Percentiles rank a stretch among this genome's conserved stretches.
These are phyloP conservation scores for Tagetes erecta DNA, from an alignment of 129 eudicot species.

Conservation along the genomic window DNA sequence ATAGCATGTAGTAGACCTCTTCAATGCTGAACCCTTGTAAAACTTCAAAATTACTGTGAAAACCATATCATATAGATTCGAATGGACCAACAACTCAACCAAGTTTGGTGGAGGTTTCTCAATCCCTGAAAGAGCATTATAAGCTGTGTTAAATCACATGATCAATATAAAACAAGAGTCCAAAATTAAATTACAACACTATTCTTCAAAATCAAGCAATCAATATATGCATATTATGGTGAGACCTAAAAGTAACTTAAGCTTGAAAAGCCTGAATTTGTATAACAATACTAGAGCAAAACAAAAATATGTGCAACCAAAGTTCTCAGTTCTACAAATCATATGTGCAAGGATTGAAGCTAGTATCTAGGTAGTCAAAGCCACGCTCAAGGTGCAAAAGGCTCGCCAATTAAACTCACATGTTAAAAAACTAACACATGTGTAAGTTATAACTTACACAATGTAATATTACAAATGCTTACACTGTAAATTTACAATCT, in stretches of 20 bases:
- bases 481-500: too few relatives aligned
- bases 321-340: not conserved
- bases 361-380: not conserved
- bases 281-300: not conserved
- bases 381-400: not conserved
- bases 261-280: slow-evolving; percentile 1
- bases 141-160: not conserved
- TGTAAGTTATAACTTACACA: too few relatives aligned
- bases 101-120: slow-evolving; percentile 60
- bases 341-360: not conserved
- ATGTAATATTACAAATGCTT: too few relatives aligned
- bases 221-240: slow-evolving; percentile 9
- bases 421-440: too few relatives aligned
- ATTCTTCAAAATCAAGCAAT: slow-evolving; percentile 11
- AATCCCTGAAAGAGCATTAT: slow-evolving; percentile 44
- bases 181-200: not conserved
- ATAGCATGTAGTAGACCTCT: slow-evolving; percentile 48
- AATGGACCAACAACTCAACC: slow-evolving; percentile 81
- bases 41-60: slow-evolving; percentile 83
- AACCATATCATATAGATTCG: slow-evolving; percentile 84
- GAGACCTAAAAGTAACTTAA: not conserved
- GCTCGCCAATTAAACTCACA: not conserved
- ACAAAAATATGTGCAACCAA: not conserved
- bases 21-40: slow-evolving; percentile 80
- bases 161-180: not conserved